phyloP scores from a whole-genome alignment of 2,329 filamentous ascomycete genomes.

The Trichophyton equinum region DNA sequence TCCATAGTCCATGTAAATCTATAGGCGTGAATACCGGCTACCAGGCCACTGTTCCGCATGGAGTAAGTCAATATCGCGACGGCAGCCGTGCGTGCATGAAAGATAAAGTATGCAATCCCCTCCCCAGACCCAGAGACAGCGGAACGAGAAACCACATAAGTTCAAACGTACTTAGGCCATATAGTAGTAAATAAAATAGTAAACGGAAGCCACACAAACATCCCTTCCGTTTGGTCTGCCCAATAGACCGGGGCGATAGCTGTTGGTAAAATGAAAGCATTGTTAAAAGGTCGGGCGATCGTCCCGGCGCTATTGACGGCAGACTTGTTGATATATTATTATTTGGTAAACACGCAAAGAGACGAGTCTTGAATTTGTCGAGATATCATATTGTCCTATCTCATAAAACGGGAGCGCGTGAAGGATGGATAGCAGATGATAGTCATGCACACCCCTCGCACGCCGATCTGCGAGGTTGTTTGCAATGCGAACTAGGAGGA shows the following conservation, averaged over 20 bases:
- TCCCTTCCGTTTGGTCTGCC: not conserved
- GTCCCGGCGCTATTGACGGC: not conserved
- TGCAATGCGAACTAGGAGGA: not conserved
- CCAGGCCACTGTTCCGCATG: not conserved
- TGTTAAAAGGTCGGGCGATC: not conserved
- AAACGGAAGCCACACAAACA: too few relatives aligned
- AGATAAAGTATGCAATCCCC: not conserved
- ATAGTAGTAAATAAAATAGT: too few relatives aligned
- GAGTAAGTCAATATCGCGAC: not conserved
- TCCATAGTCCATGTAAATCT: not conserved
- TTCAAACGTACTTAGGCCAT: not conserved
- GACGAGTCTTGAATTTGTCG: not conserved
- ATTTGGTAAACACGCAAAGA: not conserved
- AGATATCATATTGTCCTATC: not conserved
- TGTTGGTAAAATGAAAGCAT: not conserved
- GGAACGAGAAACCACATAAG: not conserved
- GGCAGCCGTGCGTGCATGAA: not conserved
- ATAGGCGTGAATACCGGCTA: not conserved
- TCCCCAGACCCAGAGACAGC: not conserved
- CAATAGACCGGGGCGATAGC: not conserved
- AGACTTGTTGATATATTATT: not conserved
- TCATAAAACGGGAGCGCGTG: not conserved
- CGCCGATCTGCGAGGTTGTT: not conserved
- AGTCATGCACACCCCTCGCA: not conserved
- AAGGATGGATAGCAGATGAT: not conserved